phyloP scores from a whole-genome alignment of 768 basidiomycete species.

The Termitomyces sp. region DNA sequence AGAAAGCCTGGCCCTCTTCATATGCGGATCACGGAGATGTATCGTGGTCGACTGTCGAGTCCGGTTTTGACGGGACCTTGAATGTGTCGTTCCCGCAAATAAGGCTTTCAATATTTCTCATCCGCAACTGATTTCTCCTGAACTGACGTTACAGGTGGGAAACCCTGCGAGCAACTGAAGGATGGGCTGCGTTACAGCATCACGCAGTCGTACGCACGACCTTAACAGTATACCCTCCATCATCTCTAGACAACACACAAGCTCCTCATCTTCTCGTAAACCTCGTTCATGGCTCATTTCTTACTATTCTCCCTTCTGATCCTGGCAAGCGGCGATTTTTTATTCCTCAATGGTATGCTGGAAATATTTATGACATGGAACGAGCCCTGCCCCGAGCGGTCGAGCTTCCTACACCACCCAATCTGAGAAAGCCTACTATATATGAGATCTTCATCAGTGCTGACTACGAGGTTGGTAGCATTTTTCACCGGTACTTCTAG shows the following conservation, averaged over 20 bases:
- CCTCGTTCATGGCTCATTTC: slow-evolving; percentile 70
- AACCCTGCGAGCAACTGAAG: slow-evolving; percentile 66
- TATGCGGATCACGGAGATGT: slow-evolving; percentile 58
- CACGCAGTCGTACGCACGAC: slow-evolving; percentile 64
- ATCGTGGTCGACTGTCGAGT: slow-evolving; percentile 45
- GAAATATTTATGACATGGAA: slow-evolving; percentile 77
- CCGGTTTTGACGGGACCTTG: slow-evolving; percentile 41
- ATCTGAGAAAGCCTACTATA: slow-evolving; percentile 31
- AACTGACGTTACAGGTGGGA: slow-evolving; percentile 48
- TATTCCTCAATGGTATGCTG: slow-evolving; percentile 64
- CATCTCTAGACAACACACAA: background rate
- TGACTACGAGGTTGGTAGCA: slow-evolving; percentile 66
- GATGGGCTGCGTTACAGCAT: slow-evolving; percentile 85
- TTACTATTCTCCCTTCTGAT: slow-evolving; percentile 52
- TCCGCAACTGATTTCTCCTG: background rate
- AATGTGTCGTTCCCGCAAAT: slow-evolving; percentile 60
- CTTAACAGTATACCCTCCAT: slow-evolving; percentile 51
- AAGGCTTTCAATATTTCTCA: slow-evolving; percentile 31
- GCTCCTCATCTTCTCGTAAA: slow-evolving; percentile 50
- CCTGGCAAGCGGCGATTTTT: slow-evolving; percentile 11
- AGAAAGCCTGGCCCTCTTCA: slow-evolving; percentile 56
- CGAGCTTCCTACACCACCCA: slow-evolving; percentile 42
- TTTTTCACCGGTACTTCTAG: background rate
- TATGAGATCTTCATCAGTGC: slow-evolving; percentile 75
- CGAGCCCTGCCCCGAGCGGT: slow-evolving; percentile 42